Conservation (phyloP, 352 stramenopile species). For the Phytopythium sindhum region DNA sequence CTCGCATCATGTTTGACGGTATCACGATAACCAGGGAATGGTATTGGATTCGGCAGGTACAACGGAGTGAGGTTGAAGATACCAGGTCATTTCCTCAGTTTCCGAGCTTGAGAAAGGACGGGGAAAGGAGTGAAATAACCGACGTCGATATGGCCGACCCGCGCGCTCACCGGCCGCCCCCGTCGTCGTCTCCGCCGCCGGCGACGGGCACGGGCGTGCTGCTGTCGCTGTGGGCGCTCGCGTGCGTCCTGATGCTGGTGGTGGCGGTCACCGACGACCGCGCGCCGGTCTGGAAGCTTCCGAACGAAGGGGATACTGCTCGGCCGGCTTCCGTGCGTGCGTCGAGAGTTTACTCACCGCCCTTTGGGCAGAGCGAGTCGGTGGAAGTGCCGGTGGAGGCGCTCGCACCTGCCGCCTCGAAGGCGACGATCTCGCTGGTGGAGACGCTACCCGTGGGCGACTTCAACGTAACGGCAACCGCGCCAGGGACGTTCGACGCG, state of each 20-base stretch:
- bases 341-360: neutral
- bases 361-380: neutral
- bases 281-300: neutral
- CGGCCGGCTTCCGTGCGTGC: neutral
- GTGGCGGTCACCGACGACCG: neutral
- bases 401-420: neutral
- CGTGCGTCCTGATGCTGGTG: conserved; percentile 5
- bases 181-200: neutral
- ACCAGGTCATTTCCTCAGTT: neutral
- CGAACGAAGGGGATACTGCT: too few species aligned
- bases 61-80: too few species aligned
- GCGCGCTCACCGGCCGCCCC: neutral
- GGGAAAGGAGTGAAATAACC: neutral
- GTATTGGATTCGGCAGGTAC: too few species aligned
- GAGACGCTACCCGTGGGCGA: conserved; percentile 69
- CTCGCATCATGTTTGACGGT: too few species aligned
- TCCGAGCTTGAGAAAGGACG: neutral
- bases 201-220: neutral
- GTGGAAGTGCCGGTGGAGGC: neutral
- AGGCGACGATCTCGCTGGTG: conserved; percentile 41
- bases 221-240: conserved; percentile 5
- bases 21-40: too few species aligned
- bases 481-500: conserved; percentile 42
- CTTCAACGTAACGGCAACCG: conserved; percentile 35
- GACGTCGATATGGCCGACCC: neutral